Evolutionary conservation across 345 rosid genomes (phyloP).

Genomic region (Aquilaria malaccensis): DNA sequence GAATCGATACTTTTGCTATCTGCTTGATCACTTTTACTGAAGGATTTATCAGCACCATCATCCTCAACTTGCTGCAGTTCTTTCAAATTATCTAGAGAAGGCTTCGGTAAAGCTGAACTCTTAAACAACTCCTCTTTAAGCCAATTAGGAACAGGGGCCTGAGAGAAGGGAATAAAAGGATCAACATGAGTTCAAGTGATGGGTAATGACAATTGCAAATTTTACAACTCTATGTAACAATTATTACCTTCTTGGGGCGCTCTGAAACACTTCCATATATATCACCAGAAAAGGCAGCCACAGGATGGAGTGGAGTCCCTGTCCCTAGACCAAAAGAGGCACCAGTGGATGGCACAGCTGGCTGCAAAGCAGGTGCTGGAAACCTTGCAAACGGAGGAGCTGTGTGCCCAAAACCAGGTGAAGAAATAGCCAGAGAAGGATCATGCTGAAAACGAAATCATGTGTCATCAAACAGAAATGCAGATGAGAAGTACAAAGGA

Average conservation of each 20-base stretch:
- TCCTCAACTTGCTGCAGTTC: slow-evolving; percentile 53
- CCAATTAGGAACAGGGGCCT: slow-evolving; percentile 97
- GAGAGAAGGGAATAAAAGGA: slow-evolving; percentile 14
- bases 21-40: slow-evolving; percentile 39
- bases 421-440: slow-evolving; percentile 40
- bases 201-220: neutral
- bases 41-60: slow-evolving; percentile 47
- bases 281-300: slow-evolving; percentile 60
- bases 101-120: slow-evolving; percentile 55
- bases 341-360: slow-evolving; percentile 43
- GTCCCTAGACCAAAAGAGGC: slow-evolving; percentile 43
- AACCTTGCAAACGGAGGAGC: slow-evolving; percentile 66
- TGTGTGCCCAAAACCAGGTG: slow-evolving; percentile 50
- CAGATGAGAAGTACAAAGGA: slow-evolving; percentile 6
- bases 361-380: slow-evolving; percentile 54
- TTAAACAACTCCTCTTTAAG: slow-evolving; percentile 90
- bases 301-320: slow-evolving; percentile 53
- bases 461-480: slow-evolving; percentile 12
- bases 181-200: slow-evolving; percentile 9
- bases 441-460: slow-evolving; percentile 52
- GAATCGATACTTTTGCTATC: slow-evolving; percentile 69
- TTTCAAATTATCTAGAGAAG: slow-evolving; percentile 50
- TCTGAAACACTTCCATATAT: slow-evolving; percentile 61
- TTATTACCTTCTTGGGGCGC: slow-evolving; percentile 77
- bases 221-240: slow-evolving; percentile 8